Percentiles rank a stretch among this genome's conserved stretches.
These are phyloP conservation scores for Wallacemonas sp. DNA, from an alignment of 208 protist species.

Conservation along the genomic window DNA sequence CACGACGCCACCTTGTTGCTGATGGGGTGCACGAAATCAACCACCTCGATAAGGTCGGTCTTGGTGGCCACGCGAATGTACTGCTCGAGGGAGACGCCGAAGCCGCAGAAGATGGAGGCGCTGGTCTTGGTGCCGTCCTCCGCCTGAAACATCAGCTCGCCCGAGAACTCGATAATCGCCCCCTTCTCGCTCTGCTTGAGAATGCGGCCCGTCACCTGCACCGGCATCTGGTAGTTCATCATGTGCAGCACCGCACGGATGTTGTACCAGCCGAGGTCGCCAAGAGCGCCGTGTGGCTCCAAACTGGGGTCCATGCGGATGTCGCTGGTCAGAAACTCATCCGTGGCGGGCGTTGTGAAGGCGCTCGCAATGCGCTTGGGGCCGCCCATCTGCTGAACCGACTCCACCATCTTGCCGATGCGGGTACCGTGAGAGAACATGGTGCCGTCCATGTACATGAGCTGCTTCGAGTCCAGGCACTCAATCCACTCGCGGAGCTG, in stretches of 20 bases:
- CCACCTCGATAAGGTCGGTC: constrained; percentile 42
- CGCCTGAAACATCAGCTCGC: constrained; percentile 35
- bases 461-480: constrained; percentile 32
- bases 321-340: constrained; percentile 37
- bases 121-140: constrained; percentile 23
- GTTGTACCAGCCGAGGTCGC: constrained; percentile 67
- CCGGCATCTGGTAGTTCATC: constrained; percentile 52
- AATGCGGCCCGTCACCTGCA: constrained; percentile 49
- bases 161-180: constrained; percentile 39
- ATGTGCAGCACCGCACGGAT: constrained; percentile 58
- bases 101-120: constrained; percentile 34
- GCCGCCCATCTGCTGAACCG: constrained; percentile 28
- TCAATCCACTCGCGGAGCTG: constrained; percentile 59
- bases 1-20: constrained; percentile 18
- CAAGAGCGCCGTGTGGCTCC: constrained; percentile 54
- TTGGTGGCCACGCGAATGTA: constrained; percentile 31
- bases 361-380: constrained; percentile 46
- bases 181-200: constrained; percentile 38
- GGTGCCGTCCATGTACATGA: constrained; percentile 74
- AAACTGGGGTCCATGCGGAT: constrained; percentile 52
- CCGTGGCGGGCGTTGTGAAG: constrained; percentile 25
- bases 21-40: constrained; percentile 36
- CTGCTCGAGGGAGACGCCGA: constrained; percentile 33
- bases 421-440: constrained; percentile 53
- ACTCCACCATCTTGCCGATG: constrained; percentile 29